Base-by-base conservation (phyloP, 768 basidiomycete genomes). In the Holtermanniella nyarrowii region DNA sequence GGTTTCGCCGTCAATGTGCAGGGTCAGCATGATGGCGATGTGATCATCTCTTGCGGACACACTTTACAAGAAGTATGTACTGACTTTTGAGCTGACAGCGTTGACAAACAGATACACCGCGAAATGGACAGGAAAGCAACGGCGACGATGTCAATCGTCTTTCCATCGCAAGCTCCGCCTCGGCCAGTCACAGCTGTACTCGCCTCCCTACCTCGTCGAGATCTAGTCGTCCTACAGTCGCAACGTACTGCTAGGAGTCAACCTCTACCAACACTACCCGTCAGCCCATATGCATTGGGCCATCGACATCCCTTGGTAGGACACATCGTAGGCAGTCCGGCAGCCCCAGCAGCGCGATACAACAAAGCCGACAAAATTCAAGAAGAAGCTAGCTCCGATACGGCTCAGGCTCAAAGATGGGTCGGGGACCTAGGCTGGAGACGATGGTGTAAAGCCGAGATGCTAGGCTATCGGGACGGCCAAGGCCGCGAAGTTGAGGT, bases 251-350 rank as follows among this genome's bases (percentile, higher is more conserved):
- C 26, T 43, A 14, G 27, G 65, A 61, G 44, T 46, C 59, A 51
- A 44, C 23, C 63, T n/a, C n/a, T 78, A 16, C 75, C 72, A 18
- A 68, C 79, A 1, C 74, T 84, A 3, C 81, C 82, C 3, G 72
- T 84, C 20, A 80, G 79, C 21, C 82, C 80, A 3, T 85, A 82
- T 66, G 82, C 83, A 0, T 76, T 74, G 2, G 75, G 73, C 0
- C 63, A 68, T 1, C 75, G 74, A 1, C 76, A 79, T 1, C 48
- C 63, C 0, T 72, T 83, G n/a, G 74, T 74, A 16, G 77, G 77
- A 7, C 81, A 82, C 58, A 76, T 81, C 49, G 79, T 82, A 27
- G 62, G 73, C n/a, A 74, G 77, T 48, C 69, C 66, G 26, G 66
- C 71, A 50, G 76, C 47, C 14, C 49, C 46, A 11, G 37, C 11